Evolutionary conservation across 345 rosid genomes (phyloP).

Genomic region (Carallia brachiata): DNA sequence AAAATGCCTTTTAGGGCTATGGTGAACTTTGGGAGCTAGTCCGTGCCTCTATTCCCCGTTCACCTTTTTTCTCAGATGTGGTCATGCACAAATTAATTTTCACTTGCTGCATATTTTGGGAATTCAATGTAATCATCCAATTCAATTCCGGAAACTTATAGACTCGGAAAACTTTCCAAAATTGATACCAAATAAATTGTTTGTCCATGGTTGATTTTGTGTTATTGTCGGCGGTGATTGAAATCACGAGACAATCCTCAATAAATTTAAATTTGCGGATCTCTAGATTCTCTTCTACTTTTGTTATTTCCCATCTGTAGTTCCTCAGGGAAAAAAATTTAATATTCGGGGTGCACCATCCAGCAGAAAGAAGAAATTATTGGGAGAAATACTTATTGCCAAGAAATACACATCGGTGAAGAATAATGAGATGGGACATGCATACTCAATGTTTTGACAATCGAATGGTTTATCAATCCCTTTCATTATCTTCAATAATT

Average conservation of each 20-base stretch:
- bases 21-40: constrained; percentile 5
- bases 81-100: too few relatives aligned
- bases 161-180: too few relatives aligned
- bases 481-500: constrained; percentile 32
- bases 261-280: too few relatives aligned
- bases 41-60: constrained; percentile 14
- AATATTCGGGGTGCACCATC: too few relatives aligned
- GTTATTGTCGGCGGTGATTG: neutral
- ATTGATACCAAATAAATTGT: too few relatives aligned
- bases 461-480: constrained; percentile 22
- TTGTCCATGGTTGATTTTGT: too few relatives aligned
- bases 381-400: constrained; percentile 7
- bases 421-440: constrained; percentile 37
- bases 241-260: neutral
- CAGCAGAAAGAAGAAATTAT: neutral
- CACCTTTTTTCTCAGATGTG: neutral
- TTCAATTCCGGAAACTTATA: too few relatives aligned
- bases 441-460: constrained; percentile 15
- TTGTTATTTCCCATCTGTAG: too few relatives aligned
- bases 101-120: too few relatives aligned
- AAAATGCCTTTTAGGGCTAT: constrained; percentile 25
- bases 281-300: too few relatives aligned
- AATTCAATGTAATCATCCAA: too few relatives aligned
- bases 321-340: too few relatives aligned
- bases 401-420: neutral